phyloP scores from a whole-genome alignment of 768 basidiomycete genomes.

The Leucosporidium scottii region DNA sequence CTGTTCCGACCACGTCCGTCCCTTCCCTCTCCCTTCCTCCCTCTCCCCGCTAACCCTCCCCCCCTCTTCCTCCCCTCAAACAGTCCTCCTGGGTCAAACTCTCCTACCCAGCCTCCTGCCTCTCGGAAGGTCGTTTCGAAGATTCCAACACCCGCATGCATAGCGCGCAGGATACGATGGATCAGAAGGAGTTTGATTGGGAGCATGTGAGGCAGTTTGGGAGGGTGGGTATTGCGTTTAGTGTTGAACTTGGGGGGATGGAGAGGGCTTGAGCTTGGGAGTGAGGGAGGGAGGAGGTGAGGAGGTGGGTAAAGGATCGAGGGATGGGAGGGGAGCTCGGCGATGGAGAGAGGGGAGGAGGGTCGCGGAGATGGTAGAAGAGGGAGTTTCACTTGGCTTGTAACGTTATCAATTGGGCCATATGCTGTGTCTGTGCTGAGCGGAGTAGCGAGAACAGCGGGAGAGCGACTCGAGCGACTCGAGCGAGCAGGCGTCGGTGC shows the following conservation, averaged over 20 bases:
- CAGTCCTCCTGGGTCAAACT: slow-evolving; percentile 21
- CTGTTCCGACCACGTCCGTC: slow-evolving; percentile 25
- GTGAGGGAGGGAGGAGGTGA: too few species aligned
- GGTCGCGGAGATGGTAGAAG: too few species aligned
- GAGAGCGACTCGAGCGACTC: too few species aligned
- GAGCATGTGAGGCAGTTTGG: slow-evolving; percentile 38
- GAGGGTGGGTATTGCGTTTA: slow-evolving; percentile 33
- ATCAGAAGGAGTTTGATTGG: slow-evolving; percentile 32
- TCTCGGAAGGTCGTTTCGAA: slow-evolving; percentile 27
- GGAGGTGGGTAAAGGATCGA: too few species aligned
- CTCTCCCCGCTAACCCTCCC: not conserved
- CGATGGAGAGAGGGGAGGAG: too few species aligned
- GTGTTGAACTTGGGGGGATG: slow-evolving; percentile 31
- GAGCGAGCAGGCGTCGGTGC: too few species aligned
- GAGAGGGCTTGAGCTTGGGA: not conserved
- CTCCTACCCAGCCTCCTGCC: slow-evolving; percentile 24
- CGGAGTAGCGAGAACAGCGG: too few species aligned
- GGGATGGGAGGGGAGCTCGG: too few species aligned
- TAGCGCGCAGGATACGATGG: slow-evolving; percentile 26
- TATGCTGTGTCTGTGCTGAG: too few species aligned
- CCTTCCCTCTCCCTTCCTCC: not conserved
- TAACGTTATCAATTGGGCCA: too few species aligned
- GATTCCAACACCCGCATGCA: slow-evolving; percentile 36
- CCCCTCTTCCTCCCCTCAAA: not conserved
- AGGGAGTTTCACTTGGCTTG: too few species aligned